Conservation (phyloP, 164 flowering plant species). For the Vitis amurensis region DNA sequence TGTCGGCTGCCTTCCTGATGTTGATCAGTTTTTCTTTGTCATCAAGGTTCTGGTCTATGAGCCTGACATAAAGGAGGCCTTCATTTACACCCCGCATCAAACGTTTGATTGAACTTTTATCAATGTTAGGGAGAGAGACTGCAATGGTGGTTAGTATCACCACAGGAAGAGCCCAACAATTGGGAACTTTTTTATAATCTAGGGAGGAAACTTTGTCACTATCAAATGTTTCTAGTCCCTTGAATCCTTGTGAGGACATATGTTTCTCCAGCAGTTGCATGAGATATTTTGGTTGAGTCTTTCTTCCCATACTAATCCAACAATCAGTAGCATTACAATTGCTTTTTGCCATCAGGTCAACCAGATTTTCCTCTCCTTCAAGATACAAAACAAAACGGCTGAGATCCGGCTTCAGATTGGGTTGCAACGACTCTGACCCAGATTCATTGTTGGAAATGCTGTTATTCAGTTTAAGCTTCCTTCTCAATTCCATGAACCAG, state of each 20-base stretch:
- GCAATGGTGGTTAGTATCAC: constrained; percentile 65
- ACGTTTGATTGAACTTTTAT: constrained; percentile 6
- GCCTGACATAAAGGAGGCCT: constrained; percentile 43
- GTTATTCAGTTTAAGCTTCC: constrained; percentile 14
- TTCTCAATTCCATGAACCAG: constrained; percentile 11
- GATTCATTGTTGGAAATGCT: constrained; percentile 19
- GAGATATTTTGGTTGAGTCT: constrained; percentile 42
- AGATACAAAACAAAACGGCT: constrained; percentile 55
- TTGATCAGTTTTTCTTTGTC: constrained; percentile 17
- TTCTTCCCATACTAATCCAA: constrained; percentile 38
- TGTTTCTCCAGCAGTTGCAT: constrained; percentile 40
- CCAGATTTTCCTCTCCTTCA: constrained; percentile 54
- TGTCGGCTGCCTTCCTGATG: constrained; percentile 48
- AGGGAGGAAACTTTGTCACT: constrained; percentile 38
- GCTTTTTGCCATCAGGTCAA: constrained; percentile 35
- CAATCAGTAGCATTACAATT: constrained; percentile 35
- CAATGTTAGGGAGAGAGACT: constrained; percentile 48
- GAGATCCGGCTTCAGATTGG: constrained; percentile 21
- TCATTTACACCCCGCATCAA: constrained; percentile 36
- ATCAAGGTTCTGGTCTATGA: constrained; percentile 43
- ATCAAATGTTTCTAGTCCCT: constrained; percentile 51
- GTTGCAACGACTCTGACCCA: constrained; percentile 19
- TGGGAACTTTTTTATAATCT: constrained; percentile 42
- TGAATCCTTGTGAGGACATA: constrained; percentile 29
- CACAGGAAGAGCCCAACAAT: constrained; percentile 70